Conservation (phyloP, 371 early-diverging fungal genomes). For the Mucor irregularis region DNA sequence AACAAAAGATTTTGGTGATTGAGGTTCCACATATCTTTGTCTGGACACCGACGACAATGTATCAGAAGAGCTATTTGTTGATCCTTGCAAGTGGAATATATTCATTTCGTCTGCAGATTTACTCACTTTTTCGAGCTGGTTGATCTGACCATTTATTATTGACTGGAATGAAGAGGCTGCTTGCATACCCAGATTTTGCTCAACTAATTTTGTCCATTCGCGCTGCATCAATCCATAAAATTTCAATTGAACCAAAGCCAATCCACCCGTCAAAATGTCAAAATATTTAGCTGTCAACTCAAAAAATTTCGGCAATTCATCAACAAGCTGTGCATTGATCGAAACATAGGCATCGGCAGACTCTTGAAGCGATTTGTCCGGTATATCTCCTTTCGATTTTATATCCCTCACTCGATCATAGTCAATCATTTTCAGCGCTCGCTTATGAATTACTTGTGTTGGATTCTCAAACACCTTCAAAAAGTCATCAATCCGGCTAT, state of each 20-base stretch:
- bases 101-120: conserved; percentile 11
- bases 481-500: conserved; percentile 60
- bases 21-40: neutral
- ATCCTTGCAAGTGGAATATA: conserved; percentile 9
- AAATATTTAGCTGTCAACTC: conserved; percentile 61
- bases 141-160: conserved; percentile 8
- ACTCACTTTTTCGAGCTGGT: conserved; percentile 12
- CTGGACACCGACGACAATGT: neutral
- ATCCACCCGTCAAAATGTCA: conserved; percentile 58
- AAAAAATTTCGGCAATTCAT: conserved; percentile 75
- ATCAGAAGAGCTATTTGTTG: neutral
- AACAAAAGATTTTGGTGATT: neutral
- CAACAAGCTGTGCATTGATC: conserved; percentile 76
- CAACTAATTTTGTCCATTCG: conserved; percentile 38
- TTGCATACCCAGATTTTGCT: conserved; percentile 19
- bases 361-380: conserved; percentile 66
- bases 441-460: conserved; percentile 72
- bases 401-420: conserved; percentile 66
- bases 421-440: conserved; percentile 75
- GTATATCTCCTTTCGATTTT: conserved; percentile 59
- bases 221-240: conserved; percentile 41
- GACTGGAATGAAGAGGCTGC: conserved; percentile 4
- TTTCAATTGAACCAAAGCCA: conserved; percentile 62
- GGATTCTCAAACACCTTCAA: conserved; percentile 69
- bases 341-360: conserved; percentile 72